Conservation (phyloP, 2,329 filamentous ascomycete genomes). For the Colletotrichum eremochloae region DNA sequence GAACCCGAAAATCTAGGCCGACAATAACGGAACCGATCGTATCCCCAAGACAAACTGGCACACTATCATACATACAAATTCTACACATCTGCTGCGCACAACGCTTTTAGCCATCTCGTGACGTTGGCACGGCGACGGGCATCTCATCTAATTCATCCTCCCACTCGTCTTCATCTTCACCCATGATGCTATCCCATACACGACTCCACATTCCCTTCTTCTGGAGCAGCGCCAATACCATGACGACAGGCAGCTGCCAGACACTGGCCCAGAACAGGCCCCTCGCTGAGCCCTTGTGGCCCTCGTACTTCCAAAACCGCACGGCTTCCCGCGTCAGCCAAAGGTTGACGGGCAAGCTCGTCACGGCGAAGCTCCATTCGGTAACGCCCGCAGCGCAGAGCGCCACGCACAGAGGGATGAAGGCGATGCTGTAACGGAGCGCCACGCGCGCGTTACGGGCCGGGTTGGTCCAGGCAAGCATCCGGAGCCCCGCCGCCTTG, state of each 20-base stretch:
- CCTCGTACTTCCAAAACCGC: constrained; percentile 83
- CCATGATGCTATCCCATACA: constrained; percentile 78
- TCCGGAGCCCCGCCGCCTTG: constrained; percentile 74
- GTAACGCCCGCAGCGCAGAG: constrained; percentile 86
- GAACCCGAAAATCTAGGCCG: constrained; percentile 16
- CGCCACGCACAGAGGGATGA: constrained; percentile 87
- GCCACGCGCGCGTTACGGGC: constrained; percentile 88
- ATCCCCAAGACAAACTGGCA: constrained; percentile 13
- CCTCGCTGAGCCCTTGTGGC: constrained; percentile 83
- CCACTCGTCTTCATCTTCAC: constrained; percentile 64
- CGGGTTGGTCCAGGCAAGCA: constrained; percentile 90
- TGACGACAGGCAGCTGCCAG: constrained; percentile 91
- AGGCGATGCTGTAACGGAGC: constrained; percentile 85
- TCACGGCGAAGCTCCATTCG: constrained; percentile 85
- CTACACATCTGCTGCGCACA: not conserved
- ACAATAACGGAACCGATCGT: not conserved
- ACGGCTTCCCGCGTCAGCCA: constrained; percentile 89
- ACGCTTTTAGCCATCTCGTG: constrained; percentile 20
- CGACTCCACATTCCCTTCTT: constrained; percentile 94
- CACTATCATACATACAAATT: constrained; percentile 33
- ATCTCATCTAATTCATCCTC: constrained; percentile 69
- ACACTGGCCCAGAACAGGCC: constrained; percentile 97
- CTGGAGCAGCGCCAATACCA: constrained; percentile 90
- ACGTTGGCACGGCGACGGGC: constrained; percentile 41
- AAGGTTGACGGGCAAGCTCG: constrained; percentile 84